Evolutionary conservation across 1,284 basidiomycete species (phyloP), one percentile per base, ranked within the genome.

Genomic region (Apiotrichum laibachii): DNA sequence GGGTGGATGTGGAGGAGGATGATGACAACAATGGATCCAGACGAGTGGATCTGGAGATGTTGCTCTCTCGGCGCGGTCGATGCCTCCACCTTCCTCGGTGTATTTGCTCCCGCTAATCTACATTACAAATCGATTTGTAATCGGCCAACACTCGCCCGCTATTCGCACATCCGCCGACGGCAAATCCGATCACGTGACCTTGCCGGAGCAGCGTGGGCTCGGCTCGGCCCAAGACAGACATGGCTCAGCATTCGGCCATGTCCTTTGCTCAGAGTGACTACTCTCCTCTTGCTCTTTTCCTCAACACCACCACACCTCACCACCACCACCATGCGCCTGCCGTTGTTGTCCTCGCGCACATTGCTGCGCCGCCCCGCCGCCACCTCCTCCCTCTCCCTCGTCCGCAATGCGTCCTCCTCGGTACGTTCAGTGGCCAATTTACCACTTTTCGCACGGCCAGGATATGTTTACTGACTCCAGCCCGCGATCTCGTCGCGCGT

Each of bases 401-500:
- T 31, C 11, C 50, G 59, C 19, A 39, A 50, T 21, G 60, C 60
- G 10, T 62, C 60, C 4, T 31, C 26, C 7, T 31, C 26, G 26
- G 26, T 31, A 31, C 4, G 26, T 31, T 31, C 26, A 31, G 26
- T 31, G 26, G 26, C 26, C 4, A 31, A 31, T 4, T 7, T 31
- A 31, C 4, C 26, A 31, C 26, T 31, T 31, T 31, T 31, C 26
- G 26, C 4, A 53, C 53, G 5, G 48, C 44, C 18, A 18, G n/a
- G 1, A 2, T 47, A 26, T 52, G 54, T 37, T 33, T 46, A 22
- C 22, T 33, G 1, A 39, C 16, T 2, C 45, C 37, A 8, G 21
- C 33, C 51, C 12, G 35, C 26, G 1, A 19, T 48, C 33, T 19
- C 33, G 9, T 57, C 63, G 8, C 43, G 45, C 45, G 68, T 95